Percentiles rank a stretch among this genome's conserved stretches.
Evolutionary conservation across 176 grass and related monocot species (phyloP).

Genomic region (Eremochloa ophiuroides): DNA sequence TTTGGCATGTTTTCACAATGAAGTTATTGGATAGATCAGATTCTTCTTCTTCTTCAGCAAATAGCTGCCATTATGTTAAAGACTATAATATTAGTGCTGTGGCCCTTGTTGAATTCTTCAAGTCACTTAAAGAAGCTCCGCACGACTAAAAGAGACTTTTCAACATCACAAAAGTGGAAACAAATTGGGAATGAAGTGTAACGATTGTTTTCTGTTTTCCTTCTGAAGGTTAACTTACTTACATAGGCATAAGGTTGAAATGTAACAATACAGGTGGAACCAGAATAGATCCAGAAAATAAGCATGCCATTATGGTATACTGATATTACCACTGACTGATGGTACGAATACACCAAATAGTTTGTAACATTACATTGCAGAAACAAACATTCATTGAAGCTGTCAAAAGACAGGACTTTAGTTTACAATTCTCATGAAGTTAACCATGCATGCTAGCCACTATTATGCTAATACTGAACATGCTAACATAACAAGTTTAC

Average conservation of each 20-base stretch:
- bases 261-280: not conserved
- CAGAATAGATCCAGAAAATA: not conserved
- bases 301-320: not conserved
- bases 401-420: not conserved
- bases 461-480: conserved; percentile 9
- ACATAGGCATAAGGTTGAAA: conserved; percentile 2
- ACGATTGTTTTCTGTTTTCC: not conserved
- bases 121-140: not conserved
- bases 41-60: conserved; percentile 77
- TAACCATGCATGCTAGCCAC: not conserved
- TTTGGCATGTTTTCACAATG: conserved; percentile 96
- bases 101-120: not conserved
- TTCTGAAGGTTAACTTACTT: not conserved
- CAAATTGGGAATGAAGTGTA: not conserved
- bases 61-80: conserved; percentile 59
- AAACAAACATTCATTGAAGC: not conserved
- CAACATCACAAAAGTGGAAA: not conserved
- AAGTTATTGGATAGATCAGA: conserved; percentile 94
- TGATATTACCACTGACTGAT: not conserved
- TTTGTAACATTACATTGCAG: not conserved
- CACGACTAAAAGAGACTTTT: conserved; percentile 3
- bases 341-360: not conserved
- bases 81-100: conserved; percentile 7
- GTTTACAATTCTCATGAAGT: conserved; percentile 9
- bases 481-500: not conserved